A percentile compares a stretch with the other conserved stretches of the same genome.
Evolutionary conservation across 352 stramenopile species (phyloP).

Genomic region (Phytopythium boreale): DNA sequence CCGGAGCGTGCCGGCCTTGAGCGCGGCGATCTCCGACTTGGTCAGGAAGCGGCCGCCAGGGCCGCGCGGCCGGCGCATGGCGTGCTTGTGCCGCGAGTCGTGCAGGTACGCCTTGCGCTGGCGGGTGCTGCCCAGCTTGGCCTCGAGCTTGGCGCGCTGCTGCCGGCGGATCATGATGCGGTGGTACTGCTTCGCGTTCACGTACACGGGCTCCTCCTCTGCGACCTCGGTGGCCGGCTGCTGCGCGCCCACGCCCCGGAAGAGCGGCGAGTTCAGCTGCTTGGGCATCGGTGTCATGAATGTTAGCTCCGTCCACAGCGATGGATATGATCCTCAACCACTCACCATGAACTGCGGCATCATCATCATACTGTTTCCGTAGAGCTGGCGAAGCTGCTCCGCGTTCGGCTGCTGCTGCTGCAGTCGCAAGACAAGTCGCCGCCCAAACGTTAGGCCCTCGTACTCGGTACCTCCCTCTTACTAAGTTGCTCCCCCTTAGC

Average conservation of each 20-base stretch:
- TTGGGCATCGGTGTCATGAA: not conserved
- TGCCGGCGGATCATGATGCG: constrained; percentile 79
- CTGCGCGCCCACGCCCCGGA: constrained; percentile 34
- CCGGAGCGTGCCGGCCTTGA: constrained; percentile 63
- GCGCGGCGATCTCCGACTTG: constrained; percentile 70
- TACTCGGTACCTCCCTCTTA: not conserved
- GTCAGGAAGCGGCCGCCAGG: constrained; percentile 76
- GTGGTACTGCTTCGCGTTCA: constrained; percentile 86
- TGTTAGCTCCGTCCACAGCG: not conserved
- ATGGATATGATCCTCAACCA: not conserved
- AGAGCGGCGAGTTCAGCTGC: constrained; percentile 51
- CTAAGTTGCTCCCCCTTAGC: not conserved
- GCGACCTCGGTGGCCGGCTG: constrained; percentile 36
- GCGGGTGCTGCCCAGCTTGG: constrained; percentile 55
- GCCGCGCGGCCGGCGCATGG: constrained; percentile 67
- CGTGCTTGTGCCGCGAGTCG: constrained; percentile 73
- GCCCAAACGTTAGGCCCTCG: not conserved
- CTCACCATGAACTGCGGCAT: constrained; percentile 80
- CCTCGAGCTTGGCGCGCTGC: constrained; percentile 72
- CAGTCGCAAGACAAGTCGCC: not conserved
- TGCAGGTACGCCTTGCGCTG: constrained; percentile 81
- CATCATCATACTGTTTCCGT: constrained; percentile 77
- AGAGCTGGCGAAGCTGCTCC: constrained; percentile 70
- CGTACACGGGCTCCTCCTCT: constrained; percentile 79
- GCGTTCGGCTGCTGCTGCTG: constrained; percentile 72